A percentile compares a stretch with the other conserved stretches of the same genome.
Evolutionary conservation across 2,329 filamentous ascomycete genomes (phyloP).

Genomic region (Alternaria alternata): DNA sequence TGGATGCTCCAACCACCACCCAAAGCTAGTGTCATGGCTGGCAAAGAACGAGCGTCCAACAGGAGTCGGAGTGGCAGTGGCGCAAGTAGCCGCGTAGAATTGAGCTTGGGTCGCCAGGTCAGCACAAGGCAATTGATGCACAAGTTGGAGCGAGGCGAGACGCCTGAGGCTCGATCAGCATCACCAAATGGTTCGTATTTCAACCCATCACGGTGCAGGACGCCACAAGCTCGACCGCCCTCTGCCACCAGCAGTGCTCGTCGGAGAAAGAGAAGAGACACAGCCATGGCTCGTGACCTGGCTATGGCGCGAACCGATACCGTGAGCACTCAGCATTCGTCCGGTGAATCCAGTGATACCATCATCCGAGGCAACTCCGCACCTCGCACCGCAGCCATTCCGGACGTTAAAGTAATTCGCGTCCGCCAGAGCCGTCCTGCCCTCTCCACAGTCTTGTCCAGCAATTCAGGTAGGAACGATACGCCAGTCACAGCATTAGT

Average conservation of each 20-base stretch:
- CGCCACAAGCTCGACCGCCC: constrained; percentile 37
- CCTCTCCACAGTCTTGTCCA: constrained; percentile 48
- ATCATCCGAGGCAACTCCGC: constrained; percentile 25
- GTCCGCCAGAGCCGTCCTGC: constrained; percentile 39
- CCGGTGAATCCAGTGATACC: constrained; percentile 35
- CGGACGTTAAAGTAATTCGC: constrained; percentile 34
- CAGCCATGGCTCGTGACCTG: constrained; percentile 27
- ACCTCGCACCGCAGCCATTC: constrained; percentile 16
- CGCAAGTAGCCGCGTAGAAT: constrained; percentile 51
- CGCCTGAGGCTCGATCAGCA: constrained; percentile 44
- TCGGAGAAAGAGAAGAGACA: constrained; percentile 41
- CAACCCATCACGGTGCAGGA: constrained; percentile 37
- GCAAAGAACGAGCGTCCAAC: constrained; percentile 73
- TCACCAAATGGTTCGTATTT: constrained; percentile 49
- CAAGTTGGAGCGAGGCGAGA: constrained; percentile 47
- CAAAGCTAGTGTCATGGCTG: constrained; percentile 89
- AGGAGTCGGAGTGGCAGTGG: constrained; percentile 64
- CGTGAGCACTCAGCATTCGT: constrained; percentile 30
- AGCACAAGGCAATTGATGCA: constrained; percentile 50
- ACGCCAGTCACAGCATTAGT: neutral
- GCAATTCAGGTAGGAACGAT: constrained; percentile 33
- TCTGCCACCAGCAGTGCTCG: constrained; percentile 43
- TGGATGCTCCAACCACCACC: constrained; percentile 97
- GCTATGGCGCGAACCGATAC: constrained; percentile 34
- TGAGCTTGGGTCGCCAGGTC: constrained; percentile 50